These are phyloP conservation scores for Lagenidium giganteum DNA, from an alignment of 352 stramenopile species.

Conservation along the genomic window DNA sequence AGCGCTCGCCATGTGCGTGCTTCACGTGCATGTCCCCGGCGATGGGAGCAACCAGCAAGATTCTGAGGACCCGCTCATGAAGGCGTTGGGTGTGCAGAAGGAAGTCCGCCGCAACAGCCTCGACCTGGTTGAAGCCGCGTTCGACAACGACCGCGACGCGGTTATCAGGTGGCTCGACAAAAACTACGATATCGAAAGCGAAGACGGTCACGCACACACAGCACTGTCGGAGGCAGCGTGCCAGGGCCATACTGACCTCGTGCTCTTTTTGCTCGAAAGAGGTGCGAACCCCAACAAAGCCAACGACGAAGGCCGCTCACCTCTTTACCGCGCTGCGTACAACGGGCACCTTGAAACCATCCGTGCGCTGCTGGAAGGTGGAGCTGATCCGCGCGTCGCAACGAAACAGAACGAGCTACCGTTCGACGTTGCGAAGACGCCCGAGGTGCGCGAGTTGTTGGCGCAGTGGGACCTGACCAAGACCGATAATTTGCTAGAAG, in stretches of 20 bases:
- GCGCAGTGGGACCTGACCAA: constrained; percentile 54
- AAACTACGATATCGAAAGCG: constrained; percentile 80
- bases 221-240: constrained; percentile 74
- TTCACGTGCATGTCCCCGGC: constrained; percentile 27
- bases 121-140: constrained; percentile 81
- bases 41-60: neutral
- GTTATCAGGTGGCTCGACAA: constrained; percentile 64
- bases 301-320: constrained; percentile 74
- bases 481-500: constrained; percentile 55
- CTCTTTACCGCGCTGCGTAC: constrained; percentile 76
- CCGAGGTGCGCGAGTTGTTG: constrained; percentile 48
- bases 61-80: constrained; percentile 21
- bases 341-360: constrained; percentile 73
- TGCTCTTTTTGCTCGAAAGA: constrained; percentile 53
- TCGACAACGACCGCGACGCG: constrained; percentile 73
- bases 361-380: constrained; percentile 51
- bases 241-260: constrained; percentile 65
- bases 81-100: constrained; percentile 33
- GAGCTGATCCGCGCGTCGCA: constrained; percentile 53
- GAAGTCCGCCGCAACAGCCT: constrained; percentile 56
- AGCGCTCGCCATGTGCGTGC: constrained; percentile 46
- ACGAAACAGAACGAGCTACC: constrained; percentile 62
- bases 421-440: constrained; percentile 76
- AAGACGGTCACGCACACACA: constrained; percentile 78
- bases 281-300: constrained; percentile 78